Conservation (phyloP, 345 rosid genomes). For the Acer campestre region DNA sequence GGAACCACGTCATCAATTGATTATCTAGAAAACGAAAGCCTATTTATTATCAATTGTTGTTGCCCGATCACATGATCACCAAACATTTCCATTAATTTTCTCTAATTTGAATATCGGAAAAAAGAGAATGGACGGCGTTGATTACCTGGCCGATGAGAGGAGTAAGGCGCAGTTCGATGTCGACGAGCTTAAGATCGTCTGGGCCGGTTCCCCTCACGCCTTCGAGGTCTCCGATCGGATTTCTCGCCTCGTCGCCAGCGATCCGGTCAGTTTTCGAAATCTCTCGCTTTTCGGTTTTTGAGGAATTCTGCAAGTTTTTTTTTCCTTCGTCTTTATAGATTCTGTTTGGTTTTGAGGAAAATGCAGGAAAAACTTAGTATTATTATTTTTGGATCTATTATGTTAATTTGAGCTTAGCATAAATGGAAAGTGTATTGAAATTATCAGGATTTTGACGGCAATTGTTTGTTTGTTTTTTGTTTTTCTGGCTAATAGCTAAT, state of each 20-base stretch:
- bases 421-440: no score
- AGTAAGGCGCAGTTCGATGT: conserved; percentile 78
- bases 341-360: not conserved
- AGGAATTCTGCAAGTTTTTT: no score
- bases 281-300: no score
- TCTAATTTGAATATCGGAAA: no score
- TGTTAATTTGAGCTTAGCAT: not conserved
- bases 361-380: not conserved
- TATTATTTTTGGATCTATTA: not conserved
- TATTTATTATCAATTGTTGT: no score
- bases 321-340: not conserved
- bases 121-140: conserved; percentile 32
- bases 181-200: conserved; percentile 88
- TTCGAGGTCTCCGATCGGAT: conserved; percentile 82
- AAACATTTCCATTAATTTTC: no score
- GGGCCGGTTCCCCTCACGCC: conserved; percentile 92
- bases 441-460: no score
- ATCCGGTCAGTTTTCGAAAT: conserved; percentile 58
- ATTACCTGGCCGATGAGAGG: conserved; percentile 75
- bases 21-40: no score
- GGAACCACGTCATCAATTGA: no score
- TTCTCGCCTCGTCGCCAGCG: conserved; percentile 86
- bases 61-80: no score
- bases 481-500: no score
- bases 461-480: no score